These are phyloP conservation scores for Solanum rostratum DNA, from an alignment of 257 asterid species.

Conservation along the genomic window DNA sequence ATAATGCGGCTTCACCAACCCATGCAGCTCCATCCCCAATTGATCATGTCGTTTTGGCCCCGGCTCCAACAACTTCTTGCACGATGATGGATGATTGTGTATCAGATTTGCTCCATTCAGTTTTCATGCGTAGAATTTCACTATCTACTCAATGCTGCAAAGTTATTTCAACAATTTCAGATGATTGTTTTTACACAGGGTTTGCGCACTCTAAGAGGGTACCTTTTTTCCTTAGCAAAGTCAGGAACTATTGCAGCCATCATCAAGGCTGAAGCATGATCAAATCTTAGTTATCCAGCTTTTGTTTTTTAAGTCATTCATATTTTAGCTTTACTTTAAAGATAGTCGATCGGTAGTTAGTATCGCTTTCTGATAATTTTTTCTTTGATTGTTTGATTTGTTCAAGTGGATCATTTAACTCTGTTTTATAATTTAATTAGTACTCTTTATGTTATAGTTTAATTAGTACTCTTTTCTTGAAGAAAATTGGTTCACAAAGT, in stretches of 20 bases:
- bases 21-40: background rate
- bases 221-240: background rate
- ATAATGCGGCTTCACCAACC: background rate
- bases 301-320: too few species aligned
- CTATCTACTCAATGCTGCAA: slow-evolving; percentile 4
- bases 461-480: too few species aligned
- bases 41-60: background rate
- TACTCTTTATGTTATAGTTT: too few species aligned
- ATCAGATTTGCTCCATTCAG: background rate
- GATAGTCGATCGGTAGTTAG: too few species aligned
- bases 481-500: too few species aligned
- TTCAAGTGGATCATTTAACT: too few species aligned
- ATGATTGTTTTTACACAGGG: too few species aligned
- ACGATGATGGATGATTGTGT: background rate
- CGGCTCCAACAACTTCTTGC: background rate
- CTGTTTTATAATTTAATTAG: too few species aligned
- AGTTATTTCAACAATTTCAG: background rate
- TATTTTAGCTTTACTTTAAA: too few species aligned
- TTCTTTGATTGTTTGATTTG: too few species aligned
- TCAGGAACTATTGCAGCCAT: background rate
- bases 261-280: background rate
- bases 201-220: background rate
- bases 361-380: too few species aligned
- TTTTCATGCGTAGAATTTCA: background rate
- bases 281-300: background rate